These are phyloP conservation scores for Didymella exigua DNA, from an alignment of 2,329 filamentous ascomycete genomes.

Conservation along the genomic window DNA sequence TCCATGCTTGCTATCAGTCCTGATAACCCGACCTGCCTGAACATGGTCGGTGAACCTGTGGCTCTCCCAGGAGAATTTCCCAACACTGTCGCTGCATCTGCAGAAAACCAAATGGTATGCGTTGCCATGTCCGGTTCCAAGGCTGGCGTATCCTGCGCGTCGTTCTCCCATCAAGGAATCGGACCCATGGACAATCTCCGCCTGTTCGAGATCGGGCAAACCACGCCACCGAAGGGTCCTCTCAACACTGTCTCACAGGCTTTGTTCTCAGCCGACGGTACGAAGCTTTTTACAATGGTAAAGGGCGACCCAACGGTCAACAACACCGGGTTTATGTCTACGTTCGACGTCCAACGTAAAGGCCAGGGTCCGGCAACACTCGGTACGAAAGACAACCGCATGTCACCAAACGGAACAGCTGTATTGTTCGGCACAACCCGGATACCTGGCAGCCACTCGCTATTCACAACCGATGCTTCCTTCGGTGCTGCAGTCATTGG, in stretches of 20 bases:
- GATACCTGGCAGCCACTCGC: background rate
- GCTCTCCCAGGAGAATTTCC: conserved; percentile 48
- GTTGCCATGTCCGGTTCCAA: conserved; percentile 46
- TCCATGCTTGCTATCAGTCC: conserved; percentile 46
- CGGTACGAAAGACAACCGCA: background rate
- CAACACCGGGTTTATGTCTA: conserved; percentile 62
- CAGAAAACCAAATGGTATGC: conserved; percentile 46
- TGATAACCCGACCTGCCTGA: conserved; percentile 38
- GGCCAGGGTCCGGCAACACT: background rate
- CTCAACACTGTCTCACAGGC: conserved; percentile 65
- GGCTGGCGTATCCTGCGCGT: conserved; percentile 46
- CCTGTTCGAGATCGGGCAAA: conserved; percentile 59
- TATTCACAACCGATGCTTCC: background rate
- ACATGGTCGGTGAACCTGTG: conserved; percentile 41
- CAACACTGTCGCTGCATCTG: conserved; percentile 47
- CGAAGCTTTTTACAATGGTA: conserved; percentile 60
- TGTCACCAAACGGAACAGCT: background rate
- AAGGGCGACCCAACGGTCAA: conserved; percentile 64
- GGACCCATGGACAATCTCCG: conserved; percentile 43
- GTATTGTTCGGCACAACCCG: background rate
- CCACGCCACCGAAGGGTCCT: conserved; percentile 64
- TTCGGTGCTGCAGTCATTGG: background rate
- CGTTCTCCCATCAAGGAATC: background rate
- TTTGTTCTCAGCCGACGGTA: conserved; percentile 63
- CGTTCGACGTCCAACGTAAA: conserved; percentile 54